Percentiles rank a stretch among this genome's conserved stretches.
phyloP scores from a whole-genome alignment of 2,329 filamentous ascomycete species.

The Fusarium mundagurra region DNA sequence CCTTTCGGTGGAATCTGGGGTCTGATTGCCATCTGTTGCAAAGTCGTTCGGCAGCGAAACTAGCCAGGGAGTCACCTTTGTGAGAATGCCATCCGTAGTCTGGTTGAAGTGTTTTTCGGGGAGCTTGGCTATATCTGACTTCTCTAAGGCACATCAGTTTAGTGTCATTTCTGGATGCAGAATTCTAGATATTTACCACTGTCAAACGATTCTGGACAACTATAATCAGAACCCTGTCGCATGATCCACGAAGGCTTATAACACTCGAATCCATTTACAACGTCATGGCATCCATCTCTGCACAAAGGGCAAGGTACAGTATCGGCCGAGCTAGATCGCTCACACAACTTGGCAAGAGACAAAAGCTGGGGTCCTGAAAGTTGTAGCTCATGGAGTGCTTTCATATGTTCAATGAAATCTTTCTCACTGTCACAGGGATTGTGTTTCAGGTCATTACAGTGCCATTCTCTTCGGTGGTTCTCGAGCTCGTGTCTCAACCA shows the following conservation, averaged over 20 bases:
- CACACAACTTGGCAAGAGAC: not conserved
- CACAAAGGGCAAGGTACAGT: not conserved
- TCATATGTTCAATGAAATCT: not conserved
- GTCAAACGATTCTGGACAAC: fast-evolving
- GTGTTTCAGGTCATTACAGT: not conserved
- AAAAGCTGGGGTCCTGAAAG: not conserved
- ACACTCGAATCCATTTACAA: not conserved
- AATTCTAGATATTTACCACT: not conserved
- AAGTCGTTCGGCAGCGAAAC: not conserved
- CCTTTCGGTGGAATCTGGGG: no score
- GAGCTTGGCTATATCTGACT: not conserved
- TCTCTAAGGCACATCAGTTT: not conserved
- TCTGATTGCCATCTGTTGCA: no score
- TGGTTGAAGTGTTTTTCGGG: not conserved
- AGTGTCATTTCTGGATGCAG: not conserved
- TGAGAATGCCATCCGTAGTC: fast-evolving
- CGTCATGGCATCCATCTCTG: not conserved
- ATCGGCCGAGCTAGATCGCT: not conserved
- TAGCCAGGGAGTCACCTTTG: not conserved
- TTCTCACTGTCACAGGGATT: not conserved
- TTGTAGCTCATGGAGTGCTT: fast-evolving
- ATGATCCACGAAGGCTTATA: not conserved
- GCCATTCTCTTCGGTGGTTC: not conserved
- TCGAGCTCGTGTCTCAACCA: not conserved
- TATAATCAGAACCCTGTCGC: not conserved